Conservation (phyloP, 1,284 basidiomycete genomes). For the Vanrija humicola region DNA sequence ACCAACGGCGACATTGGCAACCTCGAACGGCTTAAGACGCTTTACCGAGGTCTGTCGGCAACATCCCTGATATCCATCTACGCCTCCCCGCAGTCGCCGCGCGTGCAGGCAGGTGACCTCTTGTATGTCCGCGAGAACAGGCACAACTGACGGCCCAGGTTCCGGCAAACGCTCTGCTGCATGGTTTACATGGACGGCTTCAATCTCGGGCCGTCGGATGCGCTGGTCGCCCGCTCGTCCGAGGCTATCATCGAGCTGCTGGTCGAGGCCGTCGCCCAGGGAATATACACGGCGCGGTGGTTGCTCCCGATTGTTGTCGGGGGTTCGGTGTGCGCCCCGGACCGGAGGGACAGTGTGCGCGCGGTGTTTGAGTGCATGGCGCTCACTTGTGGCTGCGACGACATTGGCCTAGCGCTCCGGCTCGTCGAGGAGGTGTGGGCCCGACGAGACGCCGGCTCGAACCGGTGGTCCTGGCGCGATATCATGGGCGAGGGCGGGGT, state of each 20-base stretch:
- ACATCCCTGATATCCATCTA: constrained; percentile 8
- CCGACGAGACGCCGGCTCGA: not conserved
- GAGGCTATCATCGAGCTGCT: constrained; percentile 1
- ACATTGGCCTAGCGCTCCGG: constrained; percentile 4
- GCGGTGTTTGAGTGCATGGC: constrained; percentile 12
- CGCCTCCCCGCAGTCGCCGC: constrained; percentile 7
- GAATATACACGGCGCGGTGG: constrained; percentile 14
- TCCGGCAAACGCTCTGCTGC: not conserved
- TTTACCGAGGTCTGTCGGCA: constrained; percentile 2
- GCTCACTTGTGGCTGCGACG: constrained; percentile 10
- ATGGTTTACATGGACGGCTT: not conserved
- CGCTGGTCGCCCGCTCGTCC: not conserved
- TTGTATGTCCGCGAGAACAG: not conserved
- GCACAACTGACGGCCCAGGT: too few relatives aligned
- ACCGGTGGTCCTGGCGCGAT: not conserved
- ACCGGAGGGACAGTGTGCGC: not conserved
- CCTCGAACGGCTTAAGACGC: not conserved
- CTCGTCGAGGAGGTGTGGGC: constrained; percentile 9
- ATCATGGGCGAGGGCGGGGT: not conserved
- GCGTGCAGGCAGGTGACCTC: constrained; percentile 12
- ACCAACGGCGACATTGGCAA: not conserved
- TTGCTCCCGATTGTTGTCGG: not conserved
- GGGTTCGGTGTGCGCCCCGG: not conserved
- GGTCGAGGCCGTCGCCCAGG: constrained; percentile 8
- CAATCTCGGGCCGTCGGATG: not conserved